phyloP scores from a whole-genome alignment of 345 rosid species.

The Boechera retrofracta region DNA sequence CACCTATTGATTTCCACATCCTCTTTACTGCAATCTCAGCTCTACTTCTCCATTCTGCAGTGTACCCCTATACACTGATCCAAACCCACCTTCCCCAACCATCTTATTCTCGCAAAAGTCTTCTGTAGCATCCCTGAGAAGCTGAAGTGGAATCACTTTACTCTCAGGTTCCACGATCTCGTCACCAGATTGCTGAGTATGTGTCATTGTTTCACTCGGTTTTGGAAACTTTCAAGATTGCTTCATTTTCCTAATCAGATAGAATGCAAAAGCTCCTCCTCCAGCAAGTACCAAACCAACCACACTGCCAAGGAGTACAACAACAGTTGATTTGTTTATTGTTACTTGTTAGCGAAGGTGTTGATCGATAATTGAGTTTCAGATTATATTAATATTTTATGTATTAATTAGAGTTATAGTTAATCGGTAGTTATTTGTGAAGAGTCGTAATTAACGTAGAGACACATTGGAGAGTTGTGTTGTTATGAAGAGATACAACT shows the following conservation, averaged over 20 bases:
- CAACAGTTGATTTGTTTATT: background rate
- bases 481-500: too few species aligned
- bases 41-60: constrained; percentile 41
- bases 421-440: too few species aligned
- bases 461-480: too few species aligned
- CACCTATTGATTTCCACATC: constrained; percentile 45
- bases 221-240: too few species aligned
- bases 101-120: background rate
- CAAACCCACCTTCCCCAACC: constrained; percentile 51
- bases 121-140: background rate
- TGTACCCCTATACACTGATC: constrained; percentile 49
- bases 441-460: too few species aligned
- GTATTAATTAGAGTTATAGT: too few species aligned
- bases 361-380: too few species aligned
- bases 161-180: background rate
- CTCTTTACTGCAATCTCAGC: constrained; percentile 46
- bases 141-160: background rate
- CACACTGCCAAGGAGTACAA: too few species aligned
- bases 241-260: background rate
- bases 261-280: background rate
- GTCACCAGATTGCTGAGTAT: too few species aligned
- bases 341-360: background rate
- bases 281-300: background rate
- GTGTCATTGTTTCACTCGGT: too few species aligned
- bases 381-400: too few species aligned